Conservation (phyloP, 129 eudicot genomes). For the Solidago caesia region DNA sequence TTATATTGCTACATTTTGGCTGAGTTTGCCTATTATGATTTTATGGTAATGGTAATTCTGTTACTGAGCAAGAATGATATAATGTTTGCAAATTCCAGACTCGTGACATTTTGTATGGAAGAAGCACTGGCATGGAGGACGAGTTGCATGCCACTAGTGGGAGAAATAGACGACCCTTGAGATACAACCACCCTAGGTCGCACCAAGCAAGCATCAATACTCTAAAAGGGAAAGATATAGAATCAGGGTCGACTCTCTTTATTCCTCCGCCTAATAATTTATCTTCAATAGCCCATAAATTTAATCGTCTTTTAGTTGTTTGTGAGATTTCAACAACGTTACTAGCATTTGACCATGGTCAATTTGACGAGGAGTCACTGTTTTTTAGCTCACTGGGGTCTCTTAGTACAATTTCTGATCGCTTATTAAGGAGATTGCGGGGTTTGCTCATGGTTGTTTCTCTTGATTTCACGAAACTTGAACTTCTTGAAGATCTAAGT, state of each 20-base stretch:
- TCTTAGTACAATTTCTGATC: constrained; percentile 58
- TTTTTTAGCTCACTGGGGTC: constrained; percentile 78
- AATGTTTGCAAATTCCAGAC: constrained; percentile 55
- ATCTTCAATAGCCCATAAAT: constrained; percentile 33
- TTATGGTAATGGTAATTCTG: neutral
- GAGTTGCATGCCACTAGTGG: constrained; percentile 30
- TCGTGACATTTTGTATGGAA: constrained; percentile 49
- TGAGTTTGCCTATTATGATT: neutral
- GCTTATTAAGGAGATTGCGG: constrained; percentile 63
- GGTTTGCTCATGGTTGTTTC: constrained; percentile 87
- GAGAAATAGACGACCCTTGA: constrained; percentile 25
- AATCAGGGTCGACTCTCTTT: constrained; percentile 20
- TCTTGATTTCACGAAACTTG: constrained; percentile 80
- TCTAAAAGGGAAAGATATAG: constrained; percentile 35
- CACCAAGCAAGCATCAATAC: constrained; percentile 27
- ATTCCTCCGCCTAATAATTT: constrained; percentile 34
- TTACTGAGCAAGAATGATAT: constrained; percentile 13
- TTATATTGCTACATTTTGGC: neutral
- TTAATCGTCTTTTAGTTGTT: constrained; percentile 57
- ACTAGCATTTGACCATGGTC: constrained; percentile 44
- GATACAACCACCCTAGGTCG: constrained; percentile 24
- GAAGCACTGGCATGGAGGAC: constrained; percentile 43
- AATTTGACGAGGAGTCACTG: constrained; percentile 41
- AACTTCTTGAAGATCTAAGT: constrained; percentile 70
- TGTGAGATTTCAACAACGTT: constrained; percentile 50